phyloP scores from a whole-genome alignment of 2,329 filamentous ascomycete genomes.

The Venturia effusa region DNA sequence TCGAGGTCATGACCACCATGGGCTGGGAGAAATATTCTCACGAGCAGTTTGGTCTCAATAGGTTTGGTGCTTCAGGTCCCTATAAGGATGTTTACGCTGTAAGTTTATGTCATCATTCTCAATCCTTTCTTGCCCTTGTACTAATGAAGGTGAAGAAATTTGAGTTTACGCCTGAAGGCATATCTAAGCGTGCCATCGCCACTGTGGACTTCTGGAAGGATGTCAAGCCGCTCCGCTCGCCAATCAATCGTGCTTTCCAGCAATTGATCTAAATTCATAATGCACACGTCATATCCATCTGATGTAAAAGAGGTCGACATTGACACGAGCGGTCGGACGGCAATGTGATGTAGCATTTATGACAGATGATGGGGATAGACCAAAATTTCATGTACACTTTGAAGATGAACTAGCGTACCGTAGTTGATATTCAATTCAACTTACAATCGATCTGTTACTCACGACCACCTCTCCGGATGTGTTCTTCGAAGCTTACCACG shows the following conservation, averaged over 20 bases:
- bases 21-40: constrained; percentile 99
- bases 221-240: constrained; percentile 75
- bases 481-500: background rate
- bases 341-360: background rate
- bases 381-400: background rate
- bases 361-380: background rate
- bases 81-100: constrained; percentile 97
- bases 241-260: constrained; percentile 94
- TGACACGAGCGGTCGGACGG: background rate
- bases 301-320: background rate
- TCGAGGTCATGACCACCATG: constrained; percentile 95
- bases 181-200: constrained; percentile 84
- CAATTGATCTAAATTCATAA: constrained; percentile 66
- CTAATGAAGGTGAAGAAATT: constrained; percentile 65
- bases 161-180: constrained; percentile 95
- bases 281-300: background rate
- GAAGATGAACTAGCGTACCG: too few relatives aligned
- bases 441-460: background rate
- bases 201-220: constrained; percentile 98
- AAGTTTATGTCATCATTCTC: constrained; percentile 16
- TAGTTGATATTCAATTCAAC: too few relatives aligned
- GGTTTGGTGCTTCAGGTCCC: constrained; percentile 92
- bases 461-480: background rate
- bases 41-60: constrained; percentile 98
- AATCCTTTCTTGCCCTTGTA: constrained; percentile 18